Evolutionary conservation across 768 basidiomycete species (phyloP).

Genomic region (Cyclocybe cylindracea): DNA sequence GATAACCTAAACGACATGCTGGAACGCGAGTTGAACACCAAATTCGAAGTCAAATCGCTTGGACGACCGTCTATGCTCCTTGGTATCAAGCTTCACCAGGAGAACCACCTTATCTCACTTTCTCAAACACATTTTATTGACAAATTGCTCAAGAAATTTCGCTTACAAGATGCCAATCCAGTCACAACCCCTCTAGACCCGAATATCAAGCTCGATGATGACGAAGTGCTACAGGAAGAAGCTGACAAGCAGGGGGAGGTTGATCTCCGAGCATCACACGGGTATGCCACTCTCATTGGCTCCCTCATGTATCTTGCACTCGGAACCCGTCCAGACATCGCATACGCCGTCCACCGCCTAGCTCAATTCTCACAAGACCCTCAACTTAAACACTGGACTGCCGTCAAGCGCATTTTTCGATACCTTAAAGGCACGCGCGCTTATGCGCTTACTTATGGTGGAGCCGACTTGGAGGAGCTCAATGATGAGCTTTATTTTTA

Average conservation of each 20-base stretch:
- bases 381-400: too few relatives aligned
- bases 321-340: too few relatives aligned
- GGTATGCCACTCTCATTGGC: too few relatives aligned
- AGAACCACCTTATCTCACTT: slow-evolving; percentile 27
- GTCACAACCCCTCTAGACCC: slow-evolving; percentile 23
- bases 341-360: too few relatives aligned
- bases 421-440: too few relatives aligned
- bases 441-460: too few relatives aligned
- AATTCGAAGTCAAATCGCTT: slow-evolving; percentile 7
- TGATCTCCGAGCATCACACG: too few relatives aligned
- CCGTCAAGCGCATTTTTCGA: too few relatives aligned
- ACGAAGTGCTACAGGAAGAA: neutral
- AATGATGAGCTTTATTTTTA: neutral
- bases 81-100: slow-evolving; percentile 16
- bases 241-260: slow-evolving; percentile 1
- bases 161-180: slow-evolving; percentile 21
- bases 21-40: neutral
- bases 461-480: too few relatives aligned
- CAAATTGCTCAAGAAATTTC: slow-evolving; percentile 24
- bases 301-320: too few relatives aligned
- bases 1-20: neutral
- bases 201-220: slow-evolving; percentile 21
- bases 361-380: too few relatives aligned
- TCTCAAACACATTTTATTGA: slow-evolving; percentile 29
- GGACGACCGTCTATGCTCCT: slow-evolving; percentile 10